phyloP scores from a whole-genome alignment of 768 basidiomycete species.

The Cystobasidium tubakii region DNA sequence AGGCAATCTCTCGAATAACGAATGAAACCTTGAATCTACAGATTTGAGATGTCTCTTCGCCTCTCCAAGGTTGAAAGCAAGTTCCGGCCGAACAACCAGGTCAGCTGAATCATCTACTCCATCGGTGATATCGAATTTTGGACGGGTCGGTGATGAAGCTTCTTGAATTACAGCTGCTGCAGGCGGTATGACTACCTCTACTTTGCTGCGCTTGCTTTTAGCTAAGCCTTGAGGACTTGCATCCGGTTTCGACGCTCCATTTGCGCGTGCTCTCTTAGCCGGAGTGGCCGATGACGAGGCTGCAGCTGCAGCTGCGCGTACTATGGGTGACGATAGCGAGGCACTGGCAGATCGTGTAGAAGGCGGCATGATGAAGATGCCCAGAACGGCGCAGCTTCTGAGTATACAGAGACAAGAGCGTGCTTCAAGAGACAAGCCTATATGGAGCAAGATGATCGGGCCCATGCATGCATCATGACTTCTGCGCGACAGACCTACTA shows the following conservation, averaged over 20 bases:
- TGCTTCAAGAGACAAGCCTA: no score
- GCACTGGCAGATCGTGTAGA: conserved; percentile 3
- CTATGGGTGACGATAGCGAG: background rate
- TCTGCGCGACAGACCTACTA: no score
- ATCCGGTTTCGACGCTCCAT: background rate
- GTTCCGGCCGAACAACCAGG: conserved; percentile 60
- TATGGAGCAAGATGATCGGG: no score
- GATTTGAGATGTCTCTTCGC: conserved; percentile 66
- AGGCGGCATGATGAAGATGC: background rate
- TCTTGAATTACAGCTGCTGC: background rate
- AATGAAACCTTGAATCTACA: conserved; percentile 65
- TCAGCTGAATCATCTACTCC: conserved; percentile 5
- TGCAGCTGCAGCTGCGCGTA: background rate
- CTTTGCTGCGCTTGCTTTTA: background rate
- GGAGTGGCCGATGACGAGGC: background rate
- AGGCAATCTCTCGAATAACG: conserved; percentile 60
- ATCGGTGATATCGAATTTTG: background rate
- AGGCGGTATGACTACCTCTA: background rate
- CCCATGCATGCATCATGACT: no score
- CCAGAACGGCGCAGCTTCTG: background rate
- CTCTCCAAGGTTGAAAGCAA: conserved; percentile 70
- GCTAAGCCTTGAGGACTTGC: background rate
- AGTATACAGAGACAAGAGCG: background rate
- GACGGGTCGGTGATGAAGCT: background rate
- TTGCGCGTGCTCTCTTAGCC: background rate